A percentile compares a stretch with the other conserved stretches of the same genome.
Evolutionary conservation across 768 basidiomycete genomes (phyloP).

Genomic region (Ramaria sp.): DNA sequence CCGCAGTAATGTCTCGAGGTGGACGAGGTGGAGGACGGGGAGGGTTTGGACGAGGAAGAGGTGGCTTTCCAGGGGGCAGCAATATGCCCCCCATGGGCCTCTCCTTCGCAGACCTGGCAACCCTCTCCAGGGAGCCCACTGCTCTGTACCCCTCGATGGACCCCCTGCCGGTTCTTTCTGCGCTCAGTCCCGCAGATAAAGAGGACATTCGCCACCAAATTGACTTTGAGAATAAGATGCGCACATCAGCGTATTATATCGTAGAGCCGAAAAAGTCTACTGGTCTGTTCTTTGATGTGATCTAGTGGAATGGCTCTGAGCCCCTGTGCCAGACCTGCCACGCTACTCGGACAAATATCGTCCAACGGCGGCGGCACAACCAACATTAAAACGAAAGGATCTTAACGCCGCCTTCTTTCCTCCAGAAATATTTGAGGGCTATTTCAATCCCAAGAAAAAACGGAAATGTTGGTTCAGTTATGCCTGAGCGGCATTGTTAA

Average conservation of each 20-base stretch:
- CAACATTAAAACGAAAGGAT: conserved; percentile 57
- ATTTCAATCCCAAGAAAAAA: conserved; percentile 69
- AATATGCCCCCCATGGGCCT: conserved; percentile 65
- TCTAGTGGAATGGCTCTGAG: not conserved
- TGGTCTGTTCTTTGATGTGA: conserved; percentile 24
- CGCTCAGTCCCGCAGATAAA: conserved; percentile 55
- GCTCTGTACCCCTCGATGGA: conserved; percentile 67
- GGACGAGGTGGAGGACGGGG: conserved; percentile 36
- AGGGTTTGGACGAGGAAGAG: conserved; percentile 36
- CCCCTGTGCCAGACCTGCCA: conserved; percentile 43
- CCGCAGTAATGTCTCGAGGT: conserved; percentile 36
- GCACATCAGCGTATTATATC: conserved; percentile 64
- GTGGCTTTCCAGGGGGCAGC: conserved; percentile 24
- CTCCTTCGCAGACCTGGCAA: conserved; percentile 69
- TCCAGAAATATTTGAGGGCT: conserved; percentile 59
- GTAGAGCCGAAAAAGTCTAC: conserved; percentile 59
- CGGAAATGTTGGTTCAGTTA: conserved; percentile 33
- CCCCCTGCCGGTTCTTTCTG: conserved; percentile 55
- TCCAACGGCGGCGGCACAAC: conserved; percentile 46
- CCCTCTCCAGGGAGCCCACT: conserved; percentile 64
- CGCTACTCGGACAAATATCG: conserved; percentile 82
- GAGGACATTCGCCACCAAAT: conserved; percentile 55
- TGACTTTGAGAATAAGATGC: conserved; percentile 53
- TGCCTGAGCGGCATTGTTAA: not conserved
- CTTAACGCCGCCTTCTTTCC: conserved; percentile 75